These are phyloP conservation scores for Wickerhamomyces tratensis DNA, from an alignment of 805 yeast genomes.

Conservation along the genomic window DNA sequence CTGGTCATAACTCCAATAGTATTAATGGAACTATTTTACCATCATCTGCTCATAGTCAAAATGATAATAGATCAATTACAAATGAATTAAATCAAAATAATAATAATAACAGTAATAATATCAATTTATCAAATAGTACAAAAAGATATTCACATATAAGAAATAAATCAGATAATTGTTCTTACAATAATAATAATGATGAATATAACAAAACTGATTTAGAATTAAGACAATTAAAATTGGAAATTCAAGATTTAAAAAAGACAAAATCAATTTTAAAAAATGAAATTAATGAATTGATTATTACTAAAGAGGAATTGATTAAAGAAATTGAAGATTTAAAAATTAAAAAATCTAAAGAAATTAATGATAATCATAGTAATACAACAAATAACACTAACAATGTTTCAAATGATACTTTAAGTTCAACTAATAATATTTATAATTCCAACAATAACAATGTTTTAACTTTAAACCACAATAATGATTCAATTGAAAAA, in stretches of 20 bases:
- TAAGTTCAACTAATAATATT: background rate
- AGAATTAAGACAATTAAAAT: constrained; percentile 29
- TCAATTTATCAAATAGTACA: background rate
- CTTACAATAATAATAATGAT: constrained; percentile 3
- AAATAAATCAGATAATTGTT: constrained; percentile 7
- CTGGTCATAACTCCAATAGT: too few species aligned
- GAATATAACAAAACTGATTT: constrained; percentile 20
- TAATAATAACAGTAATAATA: constrained; percentile 2
- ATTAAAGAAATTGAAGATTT: constrained; percentile 32
- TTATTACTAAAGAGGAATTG: constrained; percentile 35
- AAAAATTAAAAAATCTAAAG: constrained; percentile 8
- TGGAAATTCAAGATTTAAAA: constrained; percentile 30
- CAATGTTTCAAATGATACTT: background rate
- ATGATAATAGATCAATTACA: constrained; percentile 2
- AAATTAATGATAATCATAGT: too few species aligned
- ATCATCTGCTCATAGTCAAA: constrained; percentile 1
- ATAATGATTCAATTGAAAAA: background rate
- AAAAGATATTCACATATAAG: background rate
- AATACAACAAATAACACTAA: background rate
- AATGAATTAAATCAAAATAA: constrained; percentile 1
- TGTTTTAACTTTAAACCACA: too few species aligned
- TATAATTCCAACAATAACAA: background rate
- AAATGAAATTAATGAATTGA: constrained; percentile 44
- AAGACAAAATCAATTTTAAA: constrained; percentile 32
- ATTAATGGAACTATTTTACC: too few species aligned